These are phyloP conservation scores for Lactuca sativa DNA, from an alignment of 129 eudicot species.

Conservation along the genomic window DNA sequence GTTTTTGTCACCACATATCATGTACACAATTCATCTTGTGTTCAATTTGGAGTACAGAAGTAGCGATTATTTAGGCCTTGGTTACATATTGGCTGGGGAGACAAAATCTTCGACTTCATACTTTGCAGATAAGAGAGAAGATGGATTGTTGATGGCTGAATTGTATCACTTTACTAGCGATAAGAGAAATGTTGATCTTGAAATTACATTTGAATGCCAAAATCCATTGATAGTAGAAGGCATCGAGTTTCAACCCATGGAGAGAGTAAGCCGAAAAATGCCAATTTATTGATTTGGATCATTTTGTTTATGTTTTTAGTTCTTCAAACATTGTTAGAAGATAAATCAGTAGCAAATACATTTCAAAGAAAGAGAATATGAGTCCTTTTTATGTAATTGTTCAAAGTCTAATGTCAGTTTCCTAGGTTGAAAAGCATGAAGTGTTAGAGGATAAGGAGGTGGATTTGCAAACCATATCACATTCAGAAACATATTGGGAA, in stretches of 20 bases:
- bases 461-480: background rate
- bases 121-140: background rate
- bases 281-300: background rate
- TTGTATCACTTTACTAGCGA: conserved; percentile 8
- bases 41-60: background rate
- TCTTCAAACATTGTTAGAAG: too few relatives aligned
- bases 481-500: conserved; percentile 9
- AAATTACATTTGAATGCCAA: background rate
- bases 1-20: conserved; percentile 6
- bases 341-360: background rate
- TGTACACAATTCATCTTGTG: background rate
- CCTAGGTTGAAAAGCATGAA: background rate
- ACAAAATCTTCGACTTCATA: background rate
- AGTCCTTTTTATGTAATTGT: background rate
- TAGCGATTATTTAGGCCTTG: background rate
- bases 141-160: background rate
- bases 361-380: too few relatives aligned
- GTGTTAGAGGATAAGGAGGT: conserved; percentile 2
- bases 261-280: background rate
- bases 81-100: background rate
- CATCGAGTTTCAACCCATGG: conserved; percentile 6
- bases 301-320: too few relatives aligned
- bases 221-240: conserved; percentile 1
- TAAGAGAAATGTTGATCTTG: background rate
- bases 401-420: background rate